Base-by-base conservation (phyloP, 108 stramenopile species). In the Skeletonema tropicum region DNA sequence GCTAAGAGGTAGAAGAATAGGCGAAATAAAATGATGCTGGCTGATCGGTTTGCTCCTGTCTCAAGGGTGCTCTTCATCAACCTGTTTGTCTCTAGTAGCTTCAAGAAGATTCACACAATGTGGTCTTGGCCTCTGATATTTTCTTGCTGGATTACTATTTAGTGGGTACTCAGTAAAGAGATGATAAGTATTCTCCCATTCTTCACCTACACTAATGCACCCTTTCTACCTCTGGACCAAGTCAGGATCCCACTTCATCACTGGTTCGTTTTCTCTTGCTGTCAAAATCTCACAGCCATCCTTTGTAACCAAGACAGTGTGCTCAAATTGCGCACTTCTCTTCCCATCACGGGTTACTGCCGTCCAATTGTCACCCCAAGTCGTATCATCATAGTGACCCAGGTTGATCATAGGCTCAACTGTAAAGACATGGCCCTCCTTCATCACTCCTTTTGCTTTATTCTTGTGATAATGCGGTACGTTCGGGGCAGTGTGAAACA, bases 341-440 rank as follows among this genome's bases (percentile, higher is more conserved):
- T 76, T 79, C 10, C 96, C 95, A 79, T 97, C 97, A 12, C 60
- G 68, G 0, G 97, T 96, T 17, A 90, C 84, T 9, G 92, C 93
- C 25, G 95, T 96, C 97, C 97, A 97, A 60, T 90, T 83, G 74
- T 97, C 97, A 30, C 71, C 75, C 95, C 95, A 97, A 15, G 94
- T 92, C 7, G 69, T 71, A 80, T 93, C 90, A 23, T 82, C 85
- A 31, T 73, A 78, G 8, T 64, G 76, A 14, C 99, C 99, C 72
- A 95, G 83, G 73, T 93, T 94, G 68, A 99, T 98, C 99, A 99
- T 99, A 25, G 99, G 99, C 76, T 99, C 99, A n/a, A 99, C 95
- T 3, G 99, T 99, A 83, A 99, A 97, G 3, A 96, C 91, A 85
- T 98, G 97, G 12, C 99, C 99, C n/a, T 86, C 87, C 76, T 91